Conservation (phyloP, 768 basidiomycete species). For the Pisolithus albus region DNA sequence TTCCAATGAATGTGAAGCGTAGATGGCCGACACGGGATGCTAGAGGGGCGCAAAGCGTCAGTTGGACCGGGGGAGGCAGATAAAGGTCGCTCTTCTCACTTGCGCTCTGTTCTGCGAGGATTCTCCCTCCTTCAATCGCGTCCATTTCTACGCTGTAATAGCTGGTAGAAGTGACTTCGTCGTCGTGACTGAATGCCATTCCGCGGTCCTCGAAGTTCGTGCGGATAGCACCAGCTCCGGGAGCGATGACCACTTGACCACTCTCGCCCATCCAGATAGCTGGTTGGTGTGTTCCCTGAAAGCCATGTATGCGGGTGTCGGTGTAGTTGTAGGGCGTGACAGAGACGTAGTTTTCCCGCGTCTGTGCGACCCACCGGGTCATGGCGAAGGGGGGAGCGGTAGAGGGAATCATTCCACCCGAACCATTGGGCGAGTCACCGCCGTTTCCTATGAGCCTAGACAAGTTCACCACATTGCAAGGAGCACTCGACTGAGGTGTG, state of each 20-base stretch:
- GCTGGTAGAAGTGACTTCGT: constrained; percentile 48
- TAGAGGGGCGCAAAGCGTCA: constrained; percentile 19
- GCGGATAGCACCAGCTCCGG: constrained; percentile 46
- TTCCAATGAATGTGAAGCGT: constrained; percentile 55
- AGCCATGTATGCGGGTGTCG: constrained; percentile 55
- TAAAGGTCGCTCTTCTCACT: constrained; percentile 35
- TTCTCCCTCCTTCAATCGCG: constrained; percentile 42
- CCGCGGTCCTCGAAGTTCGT: constrained; percentile 55
- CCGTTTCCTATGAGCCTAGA: constrained; percentile 64
- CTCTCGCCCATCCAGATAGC: constrained; percentile 90
- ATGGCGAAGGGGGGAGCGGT: constrained; percentile 77
- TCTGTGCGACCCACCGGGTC: constrained; percentile 84
- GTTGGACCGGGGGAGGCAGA: neutral
- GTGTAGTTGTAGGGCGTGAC: constrained; percentile 67
- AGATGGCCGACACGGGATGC: constrained; percentile 74
- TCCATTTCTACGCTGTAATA: constrained; percentile 55
- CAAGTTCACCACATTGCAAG: neutral
- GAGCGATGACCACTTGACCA: constrained; percentile 53
- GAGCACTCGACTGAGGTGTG: too few relatives aligned
- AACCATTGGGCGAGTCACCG: constrained; percentile 60
- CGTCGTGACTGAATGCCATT: constrained; percentile 42
- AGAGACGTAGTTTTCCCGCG: constrained; percentile 69
- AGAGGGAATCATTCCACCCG: constrained; percentile 75
- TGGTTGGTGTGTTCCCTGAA: constrained; percentile 75
- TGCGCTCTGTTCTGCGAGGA: constrained; percentile 54